Evolutionary conservation across 2,329 filamentous ascomycete species (phyloP).

Genomic region (Fusarium aywerte): DNA sequence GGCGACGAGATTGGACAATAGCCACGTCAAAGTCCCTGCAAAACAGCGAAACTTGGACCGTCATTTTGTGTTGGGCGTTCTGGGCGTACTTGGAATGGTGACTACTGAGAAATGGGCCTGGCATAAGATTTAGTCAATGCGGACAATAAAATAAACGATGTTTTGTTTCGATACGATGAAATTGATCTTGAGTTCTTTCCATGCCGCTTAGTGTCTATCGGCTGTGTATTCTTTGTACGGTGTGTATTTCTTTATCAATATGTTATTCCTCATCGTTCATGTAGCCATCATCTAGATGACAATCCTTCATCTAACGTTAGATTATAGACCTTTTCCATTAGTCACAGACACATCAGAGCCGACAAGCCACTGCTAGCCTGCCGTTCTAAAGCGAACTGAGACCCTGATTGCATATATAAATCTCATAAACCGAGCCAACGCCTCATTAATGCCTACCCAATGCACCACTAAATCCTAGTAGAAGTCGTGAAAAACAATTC

Average conservation of each 20-base stretch:
- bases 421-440: slow-evolving; percentile 28
- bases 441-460: slow-evolving; percentile 36
- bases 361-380: background rate
- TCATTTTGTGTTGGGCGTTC: slow-evolving; percentile 20
- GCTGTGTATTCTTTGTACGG: slow-evolving; percentile 6
- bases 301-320: background rate
- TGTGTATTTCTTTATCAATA: background rate
- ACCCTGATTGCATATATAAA: slow-evolving; percentile 10
- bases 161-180: background rate
- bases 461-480: slow-evolving; percentile 28
- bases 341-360: background rate
- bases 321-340: background rate
- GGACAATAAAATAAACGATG: background rate
- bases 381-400: background rate
- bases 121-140: background rate
- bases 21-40: background rate
- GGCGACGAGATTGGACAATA: background rate
- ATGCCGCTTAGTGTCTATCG: background rate
- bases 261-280: background rate
- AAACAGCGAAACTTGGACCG: background rate
- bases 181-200: background rate
- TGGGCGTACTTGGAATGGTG: slow-evolving; percentile 5
- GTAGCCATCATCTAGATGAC: background rate
- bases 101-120: background rate
- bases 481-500: slow-evolving; percentile 24